Conservation (phyloP, 2,329 filamentous ascomycete genomes). For the Ophiobolus disseminans region DNA sequence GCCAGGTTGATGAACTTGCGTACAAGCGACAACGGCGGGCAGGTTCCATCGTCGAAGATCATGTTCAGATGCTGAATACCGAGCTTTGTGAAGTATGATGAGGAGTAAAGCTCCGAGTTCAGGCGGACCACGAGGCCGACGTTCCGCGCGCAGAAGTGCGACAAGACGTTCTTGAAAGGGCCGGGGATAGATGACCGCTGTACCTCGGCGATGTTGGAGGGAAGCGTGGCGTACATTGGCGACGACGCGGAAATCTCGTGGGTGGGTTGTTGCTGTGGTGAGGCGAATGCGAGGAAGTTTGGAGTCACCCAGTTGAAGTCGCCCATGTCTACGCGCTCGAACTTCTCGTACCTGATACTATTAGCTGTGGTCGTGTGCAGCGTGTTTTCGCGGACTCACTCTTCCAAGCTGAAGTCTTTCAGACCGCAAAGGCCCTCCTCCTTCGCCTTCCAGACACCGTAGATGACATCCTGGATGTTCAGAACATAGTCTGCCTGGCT, state of each 20-base stretch:
- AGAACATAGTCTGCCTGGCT: conserved; percentile 97
- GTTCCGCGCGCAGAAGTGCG: conserved; percentile 85
- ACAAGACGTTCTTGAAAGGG: conserved; percentile 95
- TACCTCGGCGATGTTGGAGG: conserved; percentile 76
- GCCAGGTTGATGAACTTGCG: conserved; percentile 93
- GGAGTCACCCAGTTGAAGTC: conserved; percentile 99
- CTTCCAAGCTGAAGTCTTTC: conserved; percentile 93
- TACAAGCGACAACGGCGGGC: conserved; percentile 86
- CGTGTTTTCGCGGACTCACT: conserved; percentile 59
- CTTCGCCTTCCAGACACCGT: conserved; percentile 98
- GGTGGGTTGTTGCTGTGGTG: conserved; percentile 82
- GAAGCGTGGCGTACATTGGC: conserved; percentile 75
- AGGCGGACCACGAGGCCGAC: conserved; percentile 93
- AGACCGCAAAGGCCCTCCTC: conserved; percentile 91
- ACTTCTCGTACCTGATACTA: conserved; percentile 78
- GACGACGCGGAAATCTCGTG: conserved; percentile 75
- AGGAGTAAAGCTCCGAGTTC: conserved; percentile 94
- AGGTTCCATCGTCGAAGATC: conserved; percentile 99
- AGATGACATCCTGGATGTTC: conserved; percentile 96
- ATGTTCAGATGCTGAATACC: conserved; percentile 97
- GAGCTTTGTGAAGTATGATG: conserved; percentile 94
- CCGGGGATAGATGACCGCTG: conserved; percentile 74
- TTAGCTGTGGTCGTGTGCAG: conserved; percentile 20
- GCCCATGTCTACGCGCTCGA: conserved; percentile 93
- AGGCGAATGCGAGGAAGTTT: conserved; percentile 94